Base-by-base conservation (phyloP, 2,329 filamentous ascomycete genomes). In the Myriosclerotinia duriaeana region DNA sequence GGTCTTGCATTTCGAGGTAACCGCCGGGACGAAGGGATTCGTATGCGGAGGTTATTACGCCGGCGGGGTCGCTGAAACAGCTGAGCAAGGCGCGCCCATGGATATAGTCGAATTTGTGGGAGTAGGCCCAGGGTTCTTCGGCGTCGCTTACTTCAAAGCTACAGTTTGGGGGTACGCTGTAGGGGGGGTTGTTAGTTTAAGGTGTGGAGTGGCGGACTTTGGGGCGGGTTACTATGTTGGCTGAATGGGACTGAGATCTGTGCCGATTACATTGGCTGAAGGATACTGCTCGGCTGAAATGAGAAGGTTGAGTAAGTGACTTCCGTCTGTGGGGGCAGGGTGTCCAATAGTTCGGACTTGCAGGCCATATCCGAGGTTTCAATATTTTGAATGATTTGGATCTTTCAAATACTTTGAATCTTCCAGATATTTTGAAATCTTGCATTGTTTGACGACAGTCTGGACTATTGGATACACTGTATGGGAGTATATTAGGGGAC, bases 111-210 rank as follows among this genome's bases (percentile, higher is more conserved):
- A 84, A 84, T 68, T 81, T 76, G 2, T 78, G 73, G 64, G 79
- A 80, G 8, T 64, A 71, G 34, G 79, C 75, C 83, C 83, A 86
- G 6, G 79, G 75, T 64, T 81, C 77, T 71, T 84, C 80, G 11
- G 80, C 77, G 69, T 85, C 83, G 69, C 84, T 82, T 22, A 85
- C 77, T 62, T 83, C 74, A 71, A 85, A 85, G n/a, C 77, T 76
- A 40, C 83, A 77, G 68, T 85, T 85, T n/a, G 81, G 78, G 22
- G 82, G 83, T 26, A 70, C 66, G 50, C 70, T 69, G 30, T 2
- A 34, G 30, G 30, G 8, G n/a, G 14, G n/a, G 11, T 12, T 66
- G 22, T 34, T 50, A 36, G 38, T 50, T 34, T 53, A 11, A 15
- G 30, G n/a, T 2, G 17, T 6, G n/a, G 26, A 17, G 12, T 46